Evolutionary conservation across 495 filamentous ascomycete genomes (phyloP).

Genomic region (Letharia lupina): DNA sequence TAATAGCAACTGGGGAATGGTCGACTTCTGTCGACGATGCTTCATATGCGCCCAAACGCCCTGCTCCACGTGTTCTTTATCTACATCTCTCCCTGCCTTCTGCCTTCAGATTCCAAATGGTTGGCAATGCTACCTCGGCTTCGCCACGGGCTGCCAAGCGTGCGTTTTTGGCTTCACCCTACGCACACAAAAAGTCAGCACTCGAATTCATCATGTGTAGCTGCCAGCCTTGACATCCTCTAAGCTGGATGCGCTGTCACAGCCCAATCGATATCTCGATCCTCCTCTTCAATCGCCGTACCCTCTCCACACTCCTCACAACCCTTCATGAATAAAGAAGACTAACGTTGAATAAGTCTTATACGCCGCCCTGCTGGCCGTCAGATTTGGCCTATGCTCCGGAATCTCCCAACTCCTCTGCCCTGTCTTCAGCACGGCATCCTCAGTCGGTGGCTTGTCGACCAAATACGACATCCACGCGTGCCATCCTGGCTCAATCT

Average conservation of each 20-base stretch:
- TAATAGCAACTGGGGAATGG: neutral
- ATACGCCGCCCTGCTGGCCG: conserved; percentile 66
- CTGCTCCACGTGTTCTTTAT: neutral
- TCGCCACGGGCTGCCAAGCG: conserved; percentile 38
- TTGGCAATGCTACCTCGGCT: conserved; percentile 25
- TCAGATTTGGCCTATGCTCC: conserved; percentile 67
- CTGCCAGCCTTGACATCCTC: neutral
- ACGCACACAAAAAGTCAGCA: neutral
- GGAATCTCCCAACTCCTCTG: conserved; percentile 65
- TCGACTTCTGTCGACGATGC: neutral
- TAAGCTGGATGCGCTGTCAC: neutral
- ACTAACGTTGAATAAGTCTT: conserved; percentile 85
- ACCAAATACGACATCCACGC: conserved; percentile 93
- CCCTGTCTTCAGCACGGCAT: conserved; percentile 59
- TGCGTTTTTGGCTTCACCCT: conserved; percentile 41
- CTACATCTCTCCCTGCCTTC: neutral
- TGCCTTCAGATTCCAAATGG: neutral
- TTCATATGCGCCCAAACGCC: conserved; percentile 1
- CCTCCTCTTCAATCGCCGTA: neutral
- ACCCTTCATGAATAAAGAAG: neutral
- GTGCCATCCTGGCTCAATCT: conserved; percentile 96
- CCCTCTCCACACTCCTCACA: neutral
- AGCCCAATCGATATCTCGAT: neutral
- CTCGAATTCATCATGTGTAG: neutral
- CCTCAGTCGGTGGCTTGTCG: conserved; percentile 73